Evolutionary conservation across 495 filamentous ascomycete genomes (phyloP).

Genomic region (Penicillium manginii): DNA sequence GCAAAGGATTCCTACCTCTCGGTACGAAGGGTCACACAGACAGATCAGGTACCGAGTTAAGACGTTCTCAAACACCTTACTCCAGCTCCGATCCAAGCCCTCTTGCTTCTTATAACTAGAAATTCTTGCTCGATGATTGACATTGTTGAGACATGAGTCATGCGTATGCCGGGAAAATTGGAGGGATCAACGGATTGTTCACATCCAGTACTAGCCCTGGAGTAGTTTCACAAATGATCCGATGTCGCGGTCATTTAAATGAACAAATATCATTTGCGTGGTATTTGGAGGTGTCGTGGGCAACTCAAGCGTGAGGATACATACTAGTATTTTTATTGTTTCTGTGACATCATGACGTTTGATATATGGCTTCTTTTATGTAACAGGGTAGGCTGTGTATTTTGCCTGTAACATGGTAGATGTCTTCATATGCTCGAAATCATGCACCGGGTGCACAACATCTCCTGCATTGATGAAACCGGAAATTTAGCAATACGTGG

Average conservation of each 20-base stretch:
- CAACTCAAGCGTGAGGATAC: background rate
- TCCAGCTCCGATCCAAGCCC: background rate
- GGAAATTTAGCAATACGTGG: constrained; percentile 1
- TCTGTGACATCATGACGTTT: background rate
- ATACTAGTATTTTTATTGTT: background rate
- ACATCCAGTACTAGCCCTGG: too few species aligned
- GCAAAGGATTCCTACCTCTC: constrained; percentile 14
- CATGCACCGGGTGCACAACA: constrained; percentile 6
- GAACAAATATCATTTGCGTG: background rate
- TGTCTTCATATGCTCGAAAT: background rate
- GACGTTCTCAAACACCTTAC: constrained; percentile 1
- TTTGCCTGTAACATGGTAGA: background rate
- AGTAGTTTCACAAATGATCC: constrained; percentile 13
- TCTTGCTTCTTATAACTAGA: background rate
- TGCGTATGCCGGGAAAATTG: background rate
- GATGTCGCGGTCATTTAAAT: constrained; percentile 4
- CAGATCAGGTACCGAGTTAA: constrained; percentile 31
- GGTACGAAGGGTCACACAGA: constrained; percentile 24
- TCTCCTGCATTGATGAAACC: background rate
- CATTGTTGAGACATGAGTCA: background rate
- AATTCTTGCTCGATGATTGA: background rate
- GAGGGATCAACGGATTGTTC: constrained; percentile 17
- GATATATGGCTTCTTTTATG: background rate
- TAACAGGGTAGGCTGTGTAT: background rate
- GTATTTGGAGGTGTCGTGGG: background rate